Evolutionary conservation across 108 stramenopile genomes (phyloP), one percentile per base, ranked within the genome.

Genomic region (Chaetoceros muelleri): DNA sequence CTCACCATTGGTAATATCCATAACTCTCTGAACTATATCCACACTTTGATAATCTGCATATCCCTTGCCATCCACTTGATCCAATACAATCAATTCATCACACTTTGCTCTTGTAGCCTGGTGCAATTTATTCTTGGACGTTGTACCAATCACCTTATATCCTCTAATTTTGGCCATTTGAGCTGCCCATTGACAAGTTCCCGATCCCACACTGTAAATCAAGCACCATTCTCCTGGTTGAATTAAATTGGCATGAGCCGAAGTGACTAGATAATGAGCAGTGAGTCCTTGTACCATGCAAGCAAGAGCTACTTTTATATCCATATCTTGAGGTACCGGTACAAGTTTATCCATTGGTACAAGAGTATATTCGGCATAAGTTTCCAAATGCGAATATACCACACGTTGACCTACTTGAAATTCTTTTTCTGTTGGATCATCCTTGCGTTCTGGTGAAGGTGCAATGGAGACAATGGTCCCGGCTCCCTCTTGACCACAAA

Each of bases 401-500:
- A 83, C 81, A 28, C 53, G 47, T 52, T 79, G 73, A 8, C 78
- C 78, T 25, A 73, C 58, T 48, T 65, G 68, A 56, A 77, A 53
- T 1, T 67, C 69, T 40, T 65, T 34, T 22, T 44, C 70, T 17
- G 73, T 52, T 34, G 61, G 65, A 49, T 76, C 53, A 47, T 72
- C 58, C n/a, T n/a, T n/a, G n/a, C n/a, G n/a, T n/a, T n/a, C n/a
- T n/a, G n/a, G n/a, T n/a, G n/a, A n/a, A n/a, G n/a, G n/a, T n/a
- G n/a, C n/a, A n/a, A 74, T 61, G 40, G 55, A 66, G 2, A 64
- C 81, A 27, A 88, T 70, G 8, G 53, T 65, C 18, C 86, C 86
- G 21, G 77, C 86, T 30, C 82, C 86, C 62, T 88, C 86, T 65
- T 78, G 79, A 29, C 86, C 86, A 2, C 67, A 64, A 16, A 82